A percentile compares a stretch with the other conserved stretches of the same genome.
Evolutionary conservation across 2,329 filamentous ascomycete genomes (phyloP).

Genomic region (Hypoxylon sp.): DNA sequence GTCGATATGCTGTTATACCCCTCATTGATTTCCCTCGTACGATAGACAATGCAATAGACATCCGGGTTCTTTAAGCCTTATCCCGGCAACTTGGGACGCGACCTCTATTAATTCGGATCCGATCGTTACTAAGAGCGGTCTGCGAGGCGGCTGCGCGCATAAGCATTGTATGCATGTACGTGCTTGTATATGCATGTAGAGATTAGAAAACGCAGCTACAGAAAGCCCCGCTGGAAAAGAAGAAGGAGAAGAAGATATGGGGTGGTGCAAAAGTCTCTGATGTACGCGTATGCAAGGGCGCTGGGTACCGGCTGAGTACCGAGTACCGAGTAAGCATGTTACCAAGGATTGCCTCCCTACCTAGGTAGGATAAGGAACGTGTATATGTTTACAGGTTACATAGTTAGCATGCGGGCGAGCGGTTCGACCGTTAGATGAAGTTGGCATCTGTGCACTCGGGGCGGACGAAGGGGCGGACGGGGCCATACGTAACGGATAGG

Average conservation of each 20-base stretch:
- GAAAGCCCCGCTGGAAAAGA: too few species aligned
- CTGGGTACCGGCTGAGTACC: not conserved
- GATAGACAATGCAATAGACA: not conserved
- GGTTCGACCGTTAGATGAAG: slow-evolving; percentile 9
- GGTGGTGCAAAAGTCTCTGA: too few species aligned
- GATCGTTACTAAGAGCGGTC: slow-evolving; percentile 17
- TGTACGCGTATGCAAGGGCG: slow-evolving; percentile 25
- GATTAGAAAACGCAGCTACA: too few species aligned
- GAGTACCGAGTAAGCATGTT: not conserved
- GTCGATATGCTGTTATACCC: slow-evolving; percentile 1
- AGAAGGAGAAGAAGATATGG: too few species aligned
- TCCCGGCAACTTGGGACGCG: slow-evolving; percentile 18
- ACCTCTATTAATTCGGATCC: slow-evolving; percentile 4
- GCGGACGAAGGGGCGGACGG: too few species aligned
- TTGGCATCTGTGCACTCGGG: slow-evolving; percentile 12
- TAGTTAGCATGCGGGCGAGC: not conserved
- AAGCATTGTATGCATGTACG: slow-evolving; percentile 4
- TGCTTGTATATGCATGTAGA: too few species aligned
- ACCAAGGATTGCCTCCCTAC: too few species aligned
- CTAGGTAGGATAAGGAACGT: not conserved
- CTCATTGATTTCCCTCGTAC: slow-evolving; percentile 5
- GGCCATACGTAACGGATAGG: not conserved
- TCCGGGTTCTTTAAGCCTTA: slow-evolving; percentile 1
- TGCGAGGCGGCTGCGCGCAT: slow-evolving; percentile 30
- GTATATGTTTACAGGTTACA: not conserved